Percentiles rank a stretch among this genome's conserved stretches.
These are phyloP conservation scores for Candida sp. DNA, from an alignment of 1,139 yeast genomes.

Conservation along the genomic window DNA sequence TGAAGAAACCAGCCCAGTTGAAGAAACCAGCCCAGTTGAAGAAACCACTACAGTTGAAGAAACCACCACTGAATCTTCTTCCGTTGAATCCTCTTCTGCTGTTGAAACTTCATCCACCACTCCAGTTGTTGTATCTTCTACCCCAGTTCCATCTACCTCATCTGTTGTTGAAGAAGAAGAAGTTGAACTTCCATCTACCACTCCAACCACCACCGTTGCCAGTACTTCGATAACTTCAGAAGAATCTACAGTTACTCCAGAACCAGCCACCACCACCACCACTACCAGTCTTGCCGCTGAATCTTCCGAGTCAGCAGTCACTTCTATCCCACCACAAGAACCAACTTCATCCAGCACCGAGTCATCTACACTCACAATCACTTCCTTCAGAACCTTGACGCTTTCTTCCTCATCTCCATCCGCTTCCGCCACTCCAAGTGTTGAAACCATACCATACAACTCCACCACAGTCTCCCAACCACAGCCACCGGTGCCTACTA, in stretches of 20 bases:
- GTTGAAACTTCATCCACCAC: not conserved
- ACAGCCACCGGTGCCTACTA: not conserved
- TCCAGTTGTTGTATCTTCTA: not conserved
- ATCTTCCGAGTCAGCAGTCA: constrained; percentile 6
- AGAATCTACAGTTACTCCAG: not conserved
- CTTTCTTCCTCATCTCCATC: constrained; percentile 1
- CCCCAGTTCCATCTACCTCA: not conserved
- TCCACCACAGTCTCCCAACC: not conserved
- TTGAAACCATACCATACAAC: not conserved
- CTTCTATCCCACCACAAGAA: not conserved
- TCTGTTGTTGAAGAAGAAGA: not conserved
- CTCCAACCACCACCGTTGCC: not conserved
- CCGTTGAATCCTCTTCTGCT: not conserved
- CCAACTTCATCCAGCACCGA: not conserved
- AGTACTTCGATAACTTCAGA: not conserved
- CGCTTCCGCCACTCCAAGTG: not conserved
- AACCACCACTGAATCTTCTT: too few species aligned
- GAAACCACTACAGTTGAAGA: too few species aligned
- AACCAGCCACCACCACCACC: not conserved
- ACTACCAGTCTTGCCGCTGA: constrained; percentile 7
- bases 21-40: too few species aligned
- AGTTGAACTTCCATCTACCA: not conserved
- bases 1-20: too few species aligned
- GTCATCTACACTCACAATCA: constrained; percentile 4
- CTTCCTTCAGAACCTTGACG: constrained; percentile 4